Percentiles rank a stretch among this genome's conserved stretches.
These are phyloP conservation scores for Solanum microdontum DNA, from an alignment of 257 asterid genomes.

Conservation along the genomic window DNA sequence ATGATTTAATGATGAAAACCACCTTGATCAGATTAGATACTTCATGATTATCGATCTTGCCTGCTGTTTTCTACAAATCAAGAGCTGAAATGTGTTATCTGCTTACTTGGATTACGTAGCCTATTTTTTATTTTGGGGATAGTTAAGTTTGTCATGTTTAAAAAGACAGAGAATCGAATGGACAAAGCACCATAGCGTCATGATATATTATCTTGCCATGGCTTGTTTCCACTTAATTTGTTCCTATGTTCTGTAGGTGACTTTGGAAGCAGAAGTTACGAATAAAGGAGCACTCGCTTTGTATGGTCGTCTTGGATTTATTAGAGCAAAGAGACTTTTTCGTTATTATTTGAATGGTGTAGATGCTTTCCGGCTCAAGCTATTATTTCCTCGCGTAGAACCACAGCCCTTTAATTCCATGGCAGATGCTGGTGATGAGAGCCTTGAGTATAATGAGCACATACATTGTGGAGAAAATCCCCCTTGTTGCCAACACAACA, in stretches of 20 bases:
- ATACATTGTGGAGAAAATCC: conserved; percentile 7
- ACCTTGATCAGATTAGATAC: not conserved
- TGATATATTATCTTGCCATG: not conserved
- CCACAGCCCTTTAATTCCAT: conserved; percentile 18
- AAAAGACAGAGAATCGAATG: not conserved
- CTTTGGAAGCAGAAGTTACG: conserved; percentile 93
- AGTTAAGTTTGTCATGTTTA: not conserved
- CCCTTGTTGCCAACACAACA: not conserved
- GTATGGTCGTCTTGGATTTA: conserved; percentile 86
- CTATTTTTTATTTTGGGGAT: not conserved
- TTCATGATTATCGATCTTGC: not conserved
- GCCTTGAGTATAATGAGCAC: conserved; percentile 5
- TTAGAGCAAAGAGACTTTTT: conserved; percentile 88
- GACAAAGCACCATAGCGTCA: not conserved
- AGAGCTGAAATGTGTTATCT: not conserved
- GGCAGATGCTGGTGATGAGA: conserved; percentile 16
- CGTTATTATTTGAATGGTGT: conserved; percentile 90
- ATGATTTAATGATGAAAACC: not conserved
- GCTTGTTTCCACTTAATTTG: not conserved
- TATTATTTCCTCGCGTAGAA: conserved; percentile 60
- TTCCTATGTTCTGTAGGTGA: conserved; percentile 30
- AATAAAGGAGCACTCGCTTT: conserved; percentile 91
- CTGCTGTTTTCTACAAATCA: not conserved
- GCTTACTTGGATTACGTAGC: not conserved
- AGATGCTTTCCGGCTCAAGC: conserved; percentile 89